Percentiles rank a stretch among this genome's conserved stretches.
Evolutionary conservation across 495 filamentous ascomycete genomes (phyloP).

Genomic region (Tuber melanosporum): DNA sequence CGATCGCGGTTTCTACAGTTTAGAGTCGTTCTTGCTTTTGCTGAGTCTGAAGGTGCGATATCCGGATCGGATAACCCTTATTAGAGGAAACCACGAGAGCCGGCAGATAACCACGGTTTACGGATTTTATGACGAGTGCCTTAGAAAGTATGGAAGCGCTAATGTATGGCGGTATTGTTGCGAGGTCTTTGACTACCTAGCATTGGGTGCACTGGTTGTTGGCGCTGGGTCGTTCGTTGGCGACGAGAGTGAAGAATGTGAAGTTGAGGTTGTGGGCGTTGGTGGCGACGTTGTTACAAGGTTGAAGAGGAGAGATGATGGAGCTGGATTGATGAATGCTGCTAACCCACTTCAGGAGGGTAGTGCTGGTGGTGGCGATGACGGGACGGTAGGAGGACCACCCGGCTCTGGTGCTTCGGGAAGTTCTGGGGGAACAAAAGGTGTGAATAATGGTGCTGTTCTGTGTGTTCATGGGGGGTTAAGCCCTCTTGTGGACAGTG

Average conservation of each 20-base stretch:
- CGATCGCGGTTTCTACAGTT: conserved; percentile 94
- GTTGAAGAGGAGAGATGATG: conserved; percentile 48
- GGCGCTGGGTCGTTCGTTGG: conserved; percentile 71
- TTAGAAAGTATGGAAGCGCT: conserved; percentile 93
- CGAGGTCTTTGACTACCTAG: conserved; percentile 97
- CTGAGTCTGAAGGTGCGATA: conserved; percentile 96
- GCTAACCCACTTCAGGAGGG: conserved; percentile 15
- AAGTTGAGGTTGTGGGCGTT: conserved; percentile 85
- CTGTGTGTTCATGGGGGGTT: conserved; percentile 94
- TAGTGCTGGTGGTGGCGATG: background rate
- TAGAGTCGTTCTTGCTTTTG: conserved; percentile 91
- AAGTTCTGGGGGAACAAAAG: conserved; percentile 56
- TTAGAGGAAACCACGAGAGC: conserved; percentile 95
- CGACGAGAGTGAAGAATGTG: conserved; percentile 61
- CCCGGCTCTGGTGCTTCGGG: conserved; percentile 73
- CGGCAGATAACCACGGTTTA: conserved; percentile 97
- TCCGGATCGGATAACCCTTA: conserved; percentile 93
- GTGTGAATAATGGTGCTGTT: conserved; percentile 69
- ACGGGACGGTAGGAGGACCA: conserved; percentile 48
- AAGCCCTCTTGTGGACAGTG: conserved; percentile 80
- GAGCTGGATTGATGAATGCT: conserved; percentile 18
- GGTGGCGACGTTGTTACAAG: conserved; percentile 69
- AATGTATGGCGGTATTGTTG: conserved; percentile 99
- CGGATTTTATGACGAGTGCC: conserved; percentile 97
- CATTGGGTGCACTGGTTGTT: conserved; percentile 86